Base-by-base conservation (phyloP, 768 basidiomycete genomes). In the Collybia sp. region DNA sequence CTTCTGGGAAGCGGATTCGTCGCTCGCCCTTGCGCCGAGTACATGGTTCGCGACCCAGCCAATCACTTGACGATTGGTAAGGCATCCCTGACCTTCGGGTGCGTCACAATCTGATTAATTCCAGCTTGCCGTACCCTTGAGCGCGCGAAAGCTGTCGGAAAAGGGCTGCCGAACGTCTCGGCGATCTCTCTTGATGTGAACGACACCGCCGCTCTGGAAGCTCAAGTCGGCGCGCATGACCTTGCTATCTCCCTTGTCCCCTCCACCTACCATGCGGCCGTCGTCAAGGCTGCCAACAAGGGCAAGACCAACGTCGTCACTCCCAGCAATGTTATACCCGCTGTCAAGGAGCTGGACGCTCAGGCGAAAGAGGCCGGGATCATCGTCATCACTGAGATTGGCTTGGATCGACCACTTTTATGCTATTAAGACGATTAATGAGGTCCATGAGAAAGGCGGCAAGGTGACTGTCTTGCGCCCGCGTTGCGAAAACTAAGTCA, bases 161-260 rank as follows among this genome's bases (percentile, higher is more conserved):
- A 72, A 6, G 77, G 75, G 46, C 80, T 98, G 44, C 78, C 83
- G 25, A 80, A 75, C 55, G 77, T 90, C 12, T 80, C 75, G 11
- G 83, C 84, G 8, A 74, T 88, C 55, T 83, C 89, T 6, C 78
- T 99, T 52, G 92, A 99, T 60, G 94, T 92, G 34, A 75, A 66
- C 51, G 70, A 85, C 55, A 65, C 81, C 25, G 67, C 71, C 6
- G 85, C 82, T 11, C 83, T 99, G 36, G 89, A 94, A 56, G 75
- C 75, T 13, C 83, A 83, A 39, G 78, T 99, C 46, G 88, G 87
- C 16, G 83, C 79, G 39, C 85, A 90, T 64, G 93, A 98, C 64
- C 79, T 97, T 42, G 92, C 98, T 64, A 89, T 98, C 61, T 94
- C 92, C 6, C 82, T 99, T 60, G 94, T 99, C 53, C 96, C 96